phyloP scores from a whole-genome alignment of 495 filamentous ascomycete genomes.

The Penicillium crystallinum region DNA sequence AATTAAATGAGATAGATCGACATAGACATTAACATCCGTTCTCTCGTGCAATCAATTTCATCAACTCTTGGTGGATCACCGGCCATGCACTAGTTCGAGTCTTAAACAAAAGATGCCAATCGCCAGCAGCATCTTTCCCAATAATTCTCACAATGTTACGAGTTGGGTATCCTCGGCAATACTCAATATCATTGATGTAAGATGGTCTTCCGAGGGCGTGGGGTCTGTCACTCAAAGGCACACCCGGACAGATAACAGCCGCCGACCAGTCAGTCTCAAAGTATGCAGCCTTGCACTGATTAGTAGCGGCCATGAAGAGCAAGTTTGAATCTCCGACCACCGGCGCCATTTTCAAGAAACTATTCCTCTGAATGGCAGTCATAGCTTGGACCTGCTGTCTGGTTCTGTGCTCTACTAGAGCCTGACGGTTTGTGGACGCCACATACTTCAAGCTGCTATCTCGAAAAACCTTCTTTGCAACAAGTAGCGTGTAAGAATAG shows the following conservation, averaged over 20 bases:
- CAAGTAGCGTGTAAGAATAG: constrained; percentile 23
- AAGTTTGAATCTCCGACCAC: background rate
- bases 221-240: background rate
- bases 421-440: constrained; percentile 25
- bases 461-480: constrained; percentile 25
- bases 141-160: constrained; percentile 20
- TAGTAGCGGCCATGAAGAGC: constrained; percentile 6
- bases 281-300: constrained; percentile 7
- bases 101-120: constrained; percentile 37
- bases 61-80: background rate
- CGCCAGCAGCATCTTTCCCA: constrained; percentile 41
- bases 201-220: background rate
- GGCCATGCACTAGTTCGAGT: constrained; percentile 1
- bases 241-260: constrained; percentile 2
- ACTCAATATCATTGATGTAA: constrained; percentile 17
- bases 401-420: constrained; percentile 26
- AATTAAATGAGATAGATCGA: background rate
- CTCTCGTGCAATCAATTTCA: background rate
- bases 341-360: background rate
- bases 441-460: constrained; percentile 22
- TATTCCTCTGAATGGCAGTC: background rate
- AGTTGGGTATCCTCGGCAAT: constrained; percentile 25
- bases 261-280: constrained; percentile 15
- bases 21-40: background rate
- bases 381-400: constrained; percentile 5